Evolutionary conservation across 805 yeast species (phyloP).

Genomic region (Soucietia sequanensis): DNA sequence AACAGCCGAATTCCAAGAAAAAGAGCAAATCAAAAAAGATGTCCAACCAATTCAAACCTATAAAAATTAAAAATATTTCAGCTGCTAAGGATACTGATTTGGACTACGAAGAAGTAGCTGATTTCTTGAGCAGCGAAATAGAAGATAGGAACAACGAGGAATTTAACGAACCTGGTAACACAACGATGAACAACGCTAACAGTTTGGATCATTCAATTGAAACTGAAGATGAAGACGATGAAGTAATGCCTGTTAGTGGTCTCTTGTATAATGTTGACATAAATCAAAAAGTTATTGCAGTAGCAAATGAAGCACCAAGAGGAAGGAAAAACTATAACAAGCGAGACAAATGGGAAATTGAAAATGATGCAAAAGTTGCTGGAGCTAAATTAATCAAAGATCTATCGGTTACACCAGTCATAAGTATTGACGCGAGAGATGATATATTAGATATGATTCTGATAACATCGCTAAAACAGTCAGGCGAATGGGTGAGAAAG

Average conservation of each 20-base stretch:
- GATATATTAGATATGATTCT: slow-evolving; percentile 84
- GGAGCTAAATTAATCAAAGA: slow-evolving; percentile 52
- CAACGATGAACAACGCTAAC: slow-evolving; percentile 3
- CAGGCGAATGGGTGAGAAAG: slow-evolving; percentile 80
- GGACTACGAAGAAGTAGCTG: slow-evolving; percentile 62
- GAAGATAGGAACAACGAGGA: slow-evolving; percentile 21
- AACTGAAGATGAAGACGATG: not conserved
- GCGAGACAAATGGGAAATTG: slow-evolving; percentile 73
- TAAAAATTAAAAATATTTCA: slow-evolving; percentile 65
- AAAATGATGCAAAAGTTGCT: slow-evolving; percentile 67
- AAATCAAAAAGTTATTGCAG: slow-evolving; percentile 59
- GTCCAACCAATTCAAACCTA: slow-evolving; percentile 60
- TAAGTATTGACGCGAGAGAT: slow-evolving; percentile 77
- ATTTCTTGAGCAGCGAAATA: slow-evolving; percentile 22
- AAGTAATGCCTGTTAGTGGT: slow-evolving; percentile 15
- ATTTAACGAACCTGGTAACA: not conserved
- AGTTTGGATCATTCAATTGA: slow-evolving; percentile 4
- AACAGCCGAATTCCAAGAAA: slow-evolving; percentile 55
- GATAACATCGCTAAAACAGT: slow-evolving; percentile 68
- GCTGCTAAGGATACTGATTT: slow-evolving; percentile 68
- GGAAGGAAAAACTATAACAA: slow-evolving; percentile 68
- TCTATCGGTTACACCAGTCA: slow-evolving; percentile 66
- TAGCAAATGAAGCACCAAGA: slow-evolving; percentile 79
- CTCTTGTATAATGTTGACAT: slow-evolving; percentile 32
- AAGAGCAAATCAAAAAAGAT: slow-evolving; percentile 27